phyloP scores from a whole-genome alignment of 495 filamentous ascomycete species.

The Hypoxylon lenormandii region DNA sequence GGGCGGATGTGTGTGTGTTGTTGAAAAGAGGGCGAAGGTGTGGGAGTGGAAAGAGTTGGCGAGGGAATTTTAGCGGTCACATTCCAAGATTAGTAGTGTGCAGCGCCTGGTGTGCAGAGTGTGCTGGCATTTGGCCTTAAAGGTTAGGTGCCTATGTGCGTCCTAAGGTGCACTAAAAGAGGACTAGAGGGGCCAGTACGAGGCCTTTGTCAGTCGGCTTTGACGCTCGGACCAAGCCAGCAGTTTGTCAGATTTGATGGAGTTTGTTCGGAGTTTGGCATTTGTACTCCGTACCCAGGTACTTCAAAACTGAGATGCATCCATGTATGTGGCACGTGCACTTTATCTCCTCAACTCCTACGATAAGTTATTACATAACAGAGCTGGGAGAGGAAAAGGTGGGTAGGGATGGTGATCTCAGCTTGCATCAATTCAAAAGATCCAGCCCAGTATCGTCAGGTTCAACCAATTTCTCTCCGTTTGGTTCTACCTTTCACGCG shows the following conservation, averaged over 20 bases:
- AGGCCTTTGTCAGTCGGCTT: too few relatives aligned
- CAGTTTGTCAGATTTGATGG: too few relatives aligned
- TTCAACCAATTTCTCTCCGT: neutral
- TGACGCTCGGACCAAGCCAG: too few relatives aligned
- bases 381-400: neutral
- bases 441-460: neutral
- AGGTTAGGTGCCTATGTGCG: neutral
- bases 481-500: neutral
- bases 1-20: neutral
- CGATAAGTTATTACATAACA: neutral
- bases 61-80: neutral
- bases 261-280: too few relatives aligned
- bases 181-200: too few relatives aligned
- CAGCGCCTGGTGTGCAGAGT: neutral
- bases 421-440: constrained; percentile 15
- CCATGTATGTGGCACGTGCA: too few relatives aligned
- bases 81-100: neutral
- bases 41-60: constrained; percentile 4
- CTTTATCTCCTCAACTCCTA: too few relatives aligned
- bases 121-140: neutral
- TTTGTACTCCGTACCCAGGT: too few relatives aligned
- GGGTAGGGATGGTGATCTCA: neutral
- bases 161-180: too few relatives aligned
- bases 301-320: too few relatives aligned
- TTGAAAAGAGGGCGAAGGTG: neutral